These are phyloP conservation scores for Phyllosticta citriasiana DNA, from an alignment of 2,329 filamentous ascomycete species.

Conservation along the genomic window DNA sequence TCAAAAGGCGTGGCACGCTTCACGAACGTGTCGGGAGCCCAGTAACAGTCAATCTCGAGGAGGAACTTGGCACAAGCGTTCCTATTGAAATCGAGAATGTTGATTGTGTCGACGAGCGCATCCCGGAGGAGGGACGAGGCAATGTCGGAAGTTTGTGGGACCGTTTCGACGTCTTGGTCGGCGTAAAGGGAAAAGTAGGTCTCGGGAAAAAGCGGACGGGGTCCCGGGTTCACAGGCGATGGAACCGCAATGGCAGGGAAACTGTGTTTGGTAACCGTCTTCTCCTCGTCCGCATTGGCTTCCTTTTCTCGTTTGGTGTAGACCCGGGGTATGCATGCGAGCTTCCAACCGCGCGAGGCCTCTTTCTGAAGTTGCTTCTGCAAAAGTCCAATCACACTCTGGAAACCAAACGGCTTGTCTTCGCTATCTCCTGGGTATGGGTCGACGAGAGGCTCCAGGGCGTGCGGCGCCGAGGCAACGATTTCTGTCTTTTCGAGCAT, in stretches of 20 bases:
- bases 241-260: conserved; percentile 72
- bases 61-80: conserved; percentile 77
- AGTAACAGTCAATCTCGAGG: conserved; percentile 93
- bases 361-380: conserved; percentile 80
- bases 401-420: conserved; percentile 51
- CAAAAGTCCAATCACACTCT: conserved; percentile 69
- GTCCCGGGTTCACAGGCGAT: conserved; percentile 61
- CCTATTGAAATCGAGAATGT: conserved; percentile 86
- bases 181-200: conserved; percentile 88
- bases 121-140: conserved; percentile 79
- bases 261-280: conserved; percentile 56
- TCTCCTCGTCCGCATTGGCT: conserved; percentile 40
- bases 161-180: conserved; percentile 78
- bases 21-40: conserved; percentile 78
- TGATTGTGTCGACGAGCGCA: conserved; percentile 82
- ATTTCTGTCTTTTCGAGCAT: conserved; percentile 92
- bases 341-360: conserved; percentile 61
- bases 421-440: conserved; percentile 57
- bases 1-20: conserved; percentile 92
- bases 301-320: conserved; percentile 46
- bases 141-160: conserved; percentile 66
- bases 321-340: conserved; percentile 52
- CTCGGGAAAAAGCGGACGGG: conserved; percentile 76
- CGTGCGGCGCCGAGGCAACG: conserved; percentile 79
- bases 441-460: conserved; percentile 76